These are phyloP conservation scores for Amauroascus verrucosus DNA, from an alignment of 2,329 filamentous ascomycete genomes.

Conservation along the genomic window DNA sequence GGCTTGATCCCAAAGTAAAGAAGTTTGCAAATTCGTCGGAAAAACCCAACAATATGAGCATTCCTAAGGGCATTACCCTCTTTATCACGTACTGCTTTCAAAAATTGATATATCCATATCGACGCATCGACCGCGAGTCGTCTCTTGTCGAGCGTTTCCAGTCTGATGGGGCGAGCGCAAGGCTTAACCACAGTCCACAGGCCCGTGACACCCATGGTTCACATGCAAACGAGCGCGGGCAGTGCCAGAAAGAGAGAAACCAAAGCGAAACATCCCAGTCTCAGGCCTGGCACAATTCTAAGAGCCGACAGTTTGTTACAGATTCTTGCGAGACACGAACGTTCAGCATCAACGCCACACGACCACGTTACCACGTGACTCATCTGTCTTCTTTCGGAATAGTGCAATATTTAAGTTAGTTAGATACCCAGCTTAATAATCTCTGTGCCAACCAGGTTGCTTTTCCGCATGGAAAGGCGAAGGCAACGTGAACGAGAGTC, in stretches of 20 bases:
- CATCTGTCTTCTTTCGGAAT: slow-evolving; percentile 1
- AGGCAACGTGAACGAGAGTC: too few relatives aligned
- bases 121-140: slow-evolving; percentile 94
- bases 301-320: background rate
- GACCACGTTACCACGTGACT: slow-evolving; percentile 10
- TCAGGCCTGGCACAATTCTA: background rate
- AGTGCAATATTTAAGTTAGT: too few relatives aligned
- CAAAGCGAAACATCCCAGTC: background rate
- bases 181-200: slow-evolving; percentile 95
- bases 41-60: slow-evolving; percentile 94
- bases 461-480: background rate
- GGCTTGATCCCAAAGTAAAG: slow-evolving; percentile 93
- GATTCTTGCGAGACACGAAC: too few relatives aligned
- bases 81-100: slow-evolving; percentile 97
- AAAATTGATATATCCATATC: slow-evolving; percentile 99
- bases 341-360: background rate
- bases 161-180: slow-evolving; percentile 87
- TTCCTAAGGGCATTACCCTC: slow-evolving; percentile 95
- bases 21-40: slow-evolving; percentile 93
- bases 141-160: slow-evolving; percentile 92
- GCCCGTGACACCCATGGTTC: slow-evolving; percentile 84
- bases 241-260: background rate
- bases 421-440: background rate
- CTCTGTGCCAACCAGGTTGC: background rate
- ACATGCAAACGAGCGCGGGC: background rate